These are phyloP conservation scores for Phoenix dactylifera DNA, from an alignment of 176 grass and related monocot species.

Conservation along the genomic window DNA sequence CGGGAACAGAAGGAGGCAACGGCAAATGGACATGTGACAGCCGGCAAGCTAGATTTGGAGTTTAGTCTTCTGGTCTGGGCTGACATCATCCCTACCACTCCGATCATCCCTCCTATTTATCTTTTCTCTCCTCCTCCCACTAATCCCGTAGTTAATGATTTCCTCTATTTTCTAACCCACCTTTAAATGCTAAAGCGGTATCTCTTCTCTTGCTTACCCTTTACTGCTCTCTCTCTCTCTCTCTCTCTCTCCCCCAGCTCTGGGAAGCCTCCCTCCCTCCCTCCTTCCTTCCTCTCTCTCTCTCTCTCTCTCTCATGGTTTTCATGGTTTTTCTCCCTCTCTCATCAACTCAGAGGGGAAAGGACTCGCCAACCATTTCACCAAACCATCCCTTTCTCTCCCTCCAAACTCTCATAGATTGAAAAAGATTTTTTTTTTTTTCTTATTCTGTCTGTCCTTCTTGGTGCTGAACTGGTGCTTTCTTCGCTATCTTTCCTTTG, in stretches of 20 bases:
- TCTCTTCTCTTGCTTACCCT: neutral
- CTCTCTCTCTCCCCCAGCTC: neutral
- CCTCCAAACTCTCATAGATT: neutral
- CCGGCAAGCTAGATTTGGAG: conserved; percentile 12
- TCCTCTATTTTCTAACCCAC: neutral
- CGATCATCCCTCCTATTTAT: conserved; percentile 11
- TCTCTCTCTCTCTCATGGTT: neutral
- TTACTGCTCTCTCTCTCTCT: neutral
- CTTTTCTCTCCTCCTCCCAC: conserved; percentile 1
- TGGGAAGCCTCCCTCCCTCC: neutral
- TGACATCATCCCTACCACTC: conserved; percentile 11
- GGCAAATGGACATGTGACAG: neutral
- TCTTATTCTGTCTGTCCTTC: neutral
- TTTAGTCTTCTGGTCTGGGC: neutral
- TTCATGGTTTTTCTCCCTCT: neutral
- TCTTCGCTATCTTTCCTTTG: neutral
- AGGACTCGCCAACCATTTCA: neutral
- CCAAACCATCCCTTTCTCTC: neutral
- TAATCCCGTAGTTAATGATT: conserved; percentile 2
- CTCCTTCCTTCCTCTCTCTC: neutral
- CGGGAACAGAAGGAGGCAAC: neutral
- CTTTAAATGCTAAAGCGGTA: conserved; percentile 9
- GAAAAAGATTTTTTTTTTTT: neutral
- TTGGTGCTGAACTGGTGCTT: too few relatives aligned
- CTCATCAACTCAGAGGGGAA: neutral